phyloP scores from a whole-genome alignment of 164 flowering plant species.

The Vitis rotundifolia region DNA sequence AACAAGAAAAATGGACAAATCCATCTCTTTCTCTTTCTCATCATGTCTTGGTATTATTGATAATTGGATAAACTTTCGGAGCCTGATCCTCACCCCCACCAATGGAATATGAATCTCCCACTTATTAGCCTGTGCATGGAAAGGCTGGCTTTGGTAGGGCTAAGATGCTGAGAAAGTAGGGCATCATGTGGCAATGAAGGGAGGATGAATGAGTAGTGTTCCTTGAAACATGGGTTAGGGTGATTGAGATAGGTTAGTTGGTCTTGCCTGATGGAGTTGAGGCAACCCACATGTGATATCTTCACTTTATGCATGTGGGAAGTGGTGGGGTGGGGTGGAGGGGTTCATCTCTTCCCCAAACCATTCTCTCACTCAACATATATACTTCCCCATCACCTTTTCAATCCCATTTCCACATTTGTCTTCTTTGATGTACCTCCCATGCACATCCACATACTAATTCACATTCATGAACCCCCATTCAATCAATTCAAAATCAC shows the following conservation, averaged over 20 bases:
- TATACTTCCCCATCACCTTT: background rate
- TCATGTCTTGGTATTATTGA: no score
- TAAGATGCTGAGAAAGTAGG: conserved; percentile 1
- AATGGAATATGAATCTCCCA: background rate
- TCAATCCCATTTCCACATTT: background rate
- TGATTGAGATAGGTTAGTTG: conserved; percentile 19
- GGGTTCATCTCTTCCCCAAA: background rate
- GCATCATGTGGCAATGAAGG: conserved; percentile 18
- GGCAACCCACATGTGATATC: conserved; percentile 23
- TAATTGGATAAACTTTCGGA: background rate
- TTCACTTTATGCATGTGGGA: conserved; percentile 23
- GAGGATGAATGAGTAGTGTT: background rate
- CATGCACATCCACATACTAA: no score
- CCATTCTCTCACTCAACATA: background rate
- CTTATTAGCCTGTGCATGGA: background rate
- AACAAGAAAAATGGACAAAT: no score
- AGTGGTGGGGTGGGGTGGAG: no score
- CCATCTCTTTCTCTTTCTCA: no score
- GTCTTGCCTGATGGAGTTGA: conserved; percentile 13
- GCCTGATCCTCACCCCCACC: background rate
- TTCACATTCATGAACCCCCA: no score
- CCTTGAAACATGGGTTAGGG: conserved; percentile 12
- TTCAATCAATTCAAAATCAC: background rate
- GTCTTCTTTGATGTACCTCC: background rate
- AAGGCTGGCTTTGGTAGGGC: conserved; percentile 15